phyloP scores from a whole-genome alignment of 306 rosid genomes.

The Citrullus mucosospermus region DNA sequence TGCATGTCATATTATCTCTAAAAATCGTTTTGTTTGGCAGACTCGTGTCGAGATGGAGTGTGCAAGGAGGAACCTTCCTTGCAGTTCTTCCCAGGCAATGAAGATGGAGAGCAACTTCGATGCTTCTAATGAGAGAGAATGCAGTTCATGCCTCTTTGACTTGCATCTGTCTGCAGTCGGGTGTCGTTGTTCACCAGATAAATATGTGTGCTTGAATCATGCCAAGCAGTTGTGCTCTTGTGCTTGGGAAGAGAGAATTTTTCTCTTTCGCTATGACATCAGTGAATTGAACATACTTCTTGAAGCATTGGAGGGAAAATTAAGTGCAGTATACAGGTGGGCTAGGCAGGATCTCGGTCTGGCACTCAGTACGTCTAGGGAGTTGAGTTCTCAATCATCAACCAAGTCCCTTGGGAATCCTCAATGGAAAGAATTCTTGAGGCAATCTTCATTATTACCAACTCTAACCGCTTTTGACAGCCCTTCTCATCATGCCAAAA shows the following conservation, averaged over 20 bases:
- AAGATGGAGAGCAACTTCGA: constrained; percentile 92
- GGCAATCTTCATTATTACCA: constrained; percentile 19
- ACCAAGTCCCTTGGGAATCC: constrained; percentile 23
- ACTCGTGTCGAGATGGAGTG: constrained; percentile 75
- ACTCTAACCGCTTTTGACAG: constrained; percentile 20
- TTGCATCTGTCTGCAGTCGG: constrained; percentile 93
- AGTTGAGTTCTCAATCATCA: constrained; percentile 22
- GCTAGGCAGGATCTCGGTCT: constrained; percentile 87
- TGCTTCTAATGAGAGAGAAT: constrained; percentile 81
- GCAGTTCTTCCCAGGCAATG: constrained; percentile 49
- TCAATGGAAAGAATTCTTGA: constrained; percentile 24
- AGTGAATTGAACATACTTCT: constrained; percentile 68
- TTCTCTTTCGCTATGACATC: constrained; percentile 85
- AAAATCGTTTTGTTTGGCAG: constrained; percentile 22
- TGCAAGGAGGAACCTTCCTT: constrained; percentile 47
- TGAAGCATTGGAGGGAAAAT: constrained; percentile 95
- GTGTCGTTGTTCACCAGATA: constrained; percentile 77
- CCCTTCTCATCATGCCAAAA: constrained; percentile 21
- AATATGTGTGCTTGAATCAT: constrained; percentile 89
- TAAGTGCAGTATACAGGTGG: constrained; percentile 96
- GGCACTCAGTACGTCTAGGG: constrained; percentile 57
- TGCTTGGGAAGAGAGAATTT: constrained; percentile 62
- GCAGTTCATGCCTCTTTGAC: constrained; percentile 73
- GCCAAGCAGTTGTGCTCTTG: constrained; percentile 82
- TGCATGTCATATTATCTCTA: neutral